Conservation (phyloP, 192 early-diverging fungal genomes). For the Entomortierella chlamydospora region DNA sequence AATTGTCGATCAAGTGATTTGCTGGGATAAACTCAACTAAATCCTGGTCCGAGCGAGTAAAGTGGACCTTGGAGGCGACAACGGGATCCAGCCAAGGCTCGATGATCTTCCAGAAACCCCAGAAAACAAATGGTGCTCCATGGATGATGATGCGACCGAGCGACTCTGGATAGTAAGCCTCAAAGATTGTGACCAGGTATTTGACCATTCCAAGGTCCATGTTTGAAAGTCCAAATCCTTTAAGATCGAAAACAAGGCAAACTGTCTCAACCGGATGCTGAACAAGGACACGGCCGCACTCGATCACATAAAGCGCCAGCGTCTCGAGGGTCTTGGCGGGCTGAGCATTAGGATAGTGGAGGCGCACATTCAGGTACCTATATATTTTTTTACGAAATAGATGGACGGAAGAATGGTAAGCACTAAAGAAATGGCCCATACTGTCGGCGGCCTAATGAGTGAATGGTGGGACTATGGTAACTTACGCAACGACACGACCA, state of each 20-base stretch:
- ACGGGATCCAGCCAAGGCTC: constrained; percentile 88
- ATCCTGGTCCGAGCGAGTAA: constrained; percentile 70
- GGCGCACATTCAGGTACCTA: constrained; percentile 57
- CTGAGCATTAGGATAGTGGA: constrained; percentile 62
- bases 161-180: constrained; percentile 90
- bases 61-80: constrained; percentile 83
- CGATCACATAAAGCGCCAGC: constrained; percentile 76
- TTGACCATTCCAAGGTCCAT: constrained; percentile 82
- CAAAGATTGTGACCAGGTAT: constrained; percentile 77
- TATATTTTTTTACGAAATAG: not conserved
- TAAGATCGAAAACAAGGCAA: constrained; percentile 84
- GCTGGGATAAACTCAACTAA: constrained; percentile 70
- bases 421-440: not conserved
- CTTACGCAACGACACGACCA: constrained; percentile 53
- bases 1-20: constrained; percentile 66
- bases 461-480: not conserved
- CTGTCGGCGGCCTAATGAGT: too few species aligned
- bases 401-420: too few species aligned
- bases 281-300: constrained; percentile 70
- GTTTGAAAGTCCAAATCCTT: constrained; percentile 79
- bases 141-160: constrained; percentile 83
- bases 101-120: constrained; percentile 86
- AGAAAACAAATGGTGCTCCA: constrained; percentile 89
- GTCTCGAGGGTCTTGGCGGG: constrained; percentile 71
- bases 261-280: constrained; percentile 71